Conservation (phyloP, 257 asterid genomes). For the Solanum appendiculatum region DNA sequence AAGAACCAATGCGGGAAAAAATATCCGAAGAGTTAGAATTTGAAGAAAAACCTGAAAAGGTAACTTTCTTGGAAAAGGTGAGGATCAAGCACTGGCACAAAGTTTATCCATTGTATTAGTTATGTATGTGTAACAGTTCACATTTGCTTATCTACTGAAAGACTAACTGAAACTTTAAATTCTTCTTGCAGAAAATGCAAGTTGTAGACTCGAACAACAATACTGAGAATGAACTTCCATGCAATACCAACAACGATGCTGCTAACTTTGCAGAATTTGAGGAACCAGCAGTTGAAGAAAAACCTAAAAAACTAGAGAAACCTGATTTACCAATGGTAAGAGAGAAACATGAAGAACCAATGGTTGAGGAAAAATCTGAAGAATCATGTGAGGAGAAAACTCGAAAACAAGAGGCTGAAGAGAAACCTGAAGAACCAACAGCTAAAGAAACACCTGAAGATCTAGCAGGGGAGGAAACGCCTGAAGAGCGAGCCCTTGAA, state of each 20-base stretch:
- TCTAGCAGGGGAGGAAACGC: not conserved
- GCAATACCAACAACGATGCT: not conserved
- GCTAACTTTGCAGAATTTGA: not conserved
- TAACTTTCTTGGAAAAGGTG: not conserved
- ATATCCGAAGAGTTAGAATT: not conserved
- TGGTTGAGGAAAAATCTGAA: not conserved
- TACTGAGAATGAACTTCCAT: not conserved
- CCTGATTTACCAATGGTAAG: not conserved
- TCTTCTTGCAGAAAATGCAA: not conserved
- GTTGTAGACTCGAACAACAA: not conserved
- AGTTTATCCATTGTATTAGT: not conserved
- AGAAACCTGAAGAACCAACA: not conserved
- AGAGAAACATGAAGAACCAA: not conserved
- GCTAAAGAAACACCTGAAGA: not conserved
- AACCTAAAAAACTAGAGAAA: not conserved
- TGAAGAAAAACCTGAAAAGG: not conserved
- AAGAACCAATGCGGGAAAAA: not conserved
- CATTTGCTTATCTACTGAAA: not conserved
- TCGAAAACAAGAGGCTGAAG: not conserved
- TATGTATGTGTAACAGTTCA: not conserved
- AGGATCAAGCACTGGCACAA: not conserved
- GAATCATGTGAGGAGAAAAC: not conserved
- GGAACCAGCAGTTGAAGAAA: not conserved
- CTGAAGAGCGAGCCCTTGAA: not conserved
- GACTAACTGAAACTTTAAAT: not conserved